phyloP scores from a whole-genome alignment of 2,329 filamentous ascomycete genomes.

The Colletotrichum viniferum region DNA sequence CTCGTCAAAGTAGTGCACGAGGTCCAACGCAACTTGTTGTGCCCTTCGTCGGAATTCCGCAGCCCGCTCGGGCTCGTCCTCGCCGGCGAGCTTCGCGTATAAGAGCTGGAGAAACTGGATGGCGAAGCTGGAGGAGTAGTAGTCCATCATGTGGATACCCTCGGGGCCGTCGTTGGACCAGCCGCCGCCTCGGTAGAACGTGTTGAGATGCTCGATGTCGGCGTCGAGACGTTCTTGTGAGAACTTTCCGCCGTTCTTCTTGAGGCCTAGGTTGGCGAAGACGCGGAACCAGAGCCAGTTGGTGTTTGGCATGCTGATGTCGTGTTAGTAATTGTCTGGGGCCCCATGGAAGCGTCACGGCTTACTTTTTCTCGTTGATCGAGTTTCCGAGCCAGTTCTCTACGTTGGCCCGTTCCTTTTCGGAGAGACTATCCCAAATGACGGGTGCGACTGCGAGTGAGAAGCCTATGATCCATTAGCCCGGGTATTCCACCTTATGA shows the following conservation, averaged over 20 bases:
- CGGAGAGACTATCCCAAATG: conserved; percentile 70
- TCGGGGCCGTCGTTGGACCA: conserved; percentile 85
- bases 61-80: conserved; percentile 68
- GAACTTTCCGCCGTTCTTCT: conserved; percentile 75
- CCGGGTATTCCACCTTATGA: too few species aligned
- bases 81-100: conserved; percentile 73
- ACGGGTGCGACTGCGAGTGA: conserved; percentile 71
- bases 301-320: conserved; percentile 69
- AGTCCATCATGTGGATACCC: conserved; percentile 83
- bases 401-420: conserved; percentile 67
- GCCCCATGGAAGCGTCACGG: neutral
- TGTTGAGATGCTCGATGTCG: conserved; percentile 79
- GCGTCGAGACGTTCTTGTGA: conserved; percentile 72
- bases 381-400: conserved; percentile 74
- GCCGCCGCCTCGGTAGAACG: conserved; percentile 80
- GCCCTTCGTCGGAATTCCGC: conserved; percentile 74
- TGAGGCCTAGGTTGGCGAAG: conserved; percentile 80
- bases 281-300: conserved; percentile 84
- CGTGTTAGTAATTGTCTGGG: neutral
- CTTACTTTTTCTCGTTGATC: conserved; percentile 77
- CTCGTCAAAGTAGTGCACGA: conserved; percentile 77
- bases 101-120: conserved; percentile 82
- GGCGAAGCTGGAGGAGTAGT: conserved; percentile 82
- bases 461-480: conserved; percentile 50
- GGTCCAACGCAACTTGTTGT: conserved; percentile 69